Conservation (phyloP, 441 rosid genomes). For the Euphorbia celastroides region DNA sequence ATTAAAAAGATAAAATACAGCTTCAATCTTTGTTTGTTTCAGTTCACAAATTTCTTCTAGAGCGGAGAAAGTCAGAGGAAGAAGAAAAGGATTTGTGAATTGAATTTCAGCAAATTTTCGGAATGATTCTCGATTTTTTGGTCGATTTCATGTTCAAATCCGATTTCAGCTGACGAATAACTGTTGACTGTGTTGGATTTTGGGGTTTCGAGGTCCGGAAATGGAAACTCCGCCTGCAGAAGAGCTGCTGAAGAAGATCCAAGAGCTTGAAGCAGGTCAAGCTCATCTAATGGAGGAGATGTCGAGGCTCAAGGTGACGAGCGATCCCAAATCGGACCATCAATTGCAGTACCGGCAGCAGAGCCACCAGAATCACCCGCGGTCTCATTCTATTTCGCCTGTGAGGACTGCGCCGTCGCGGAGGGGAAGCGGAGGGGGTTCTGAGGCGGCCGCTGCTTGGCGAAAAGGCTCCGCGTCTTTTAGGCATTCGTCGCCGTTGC, state of each 20-base stretch:
- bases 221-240: conserved; percentile 52
- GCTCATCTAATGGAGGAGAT: conserved; percentile 74
- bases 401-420: conserved; percentile 38
- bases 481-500: conserved; percentile 78
- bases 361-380: conserved; percentile 29
- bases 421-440: conserved; percentile 28
- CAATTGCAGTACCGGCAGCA: conserved; percentile 7
- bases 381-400: conserved; percentile 87
- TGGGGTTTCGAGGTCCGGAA: not conserved
- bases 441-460: conserved; percentile 32
- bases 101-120: not conserved
- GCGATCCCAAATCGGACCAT: conserved; percentile 26
- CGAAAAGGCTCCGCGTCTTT: conserved; percentile 54
- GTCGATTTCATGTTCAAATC: not conserved
- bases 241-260: conserved; percentile 75
- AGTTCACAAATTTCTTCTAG: not conserved
- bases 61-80: not conserved
- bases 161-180: not conserved
- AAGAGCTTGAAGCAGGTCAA: conserved; percentile 84
- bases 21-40: not conserved
- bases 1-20: not conserved
- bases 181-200: not conserved
- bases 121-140: conserved; percentile 6
- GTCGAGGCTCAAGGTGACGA: conserved; percentile 55
- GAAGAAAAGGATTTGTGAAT: not conserved